These are phyloP conservation scores for Cordyceps cicadae DNA, from an alignment of 2,329 filamentous ascomycete species.

Conservation along the genomic window DNA sequence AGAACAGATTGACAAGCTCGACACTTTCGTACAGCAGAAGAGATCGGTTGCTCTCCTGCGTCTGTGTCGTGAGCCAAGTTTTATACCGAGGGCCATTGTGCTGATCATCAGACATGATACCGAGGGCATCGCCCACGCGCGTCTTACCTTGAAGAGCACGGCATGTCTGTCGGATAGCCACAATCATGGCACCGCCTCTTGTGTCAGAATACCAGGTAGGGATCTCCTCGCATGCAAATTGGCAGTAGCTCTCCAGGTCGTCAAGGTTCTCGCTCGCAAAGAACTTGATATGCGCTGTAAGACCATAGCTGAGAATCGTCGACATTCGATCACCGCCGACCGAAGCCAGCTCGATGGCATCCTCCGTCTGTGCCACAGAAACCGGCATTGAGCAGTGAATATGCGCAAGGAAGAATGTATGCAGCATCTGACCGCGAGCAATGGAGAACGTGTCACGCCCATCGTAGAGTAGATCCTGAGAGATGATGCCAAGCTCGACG, in stretches of 20 bases:
- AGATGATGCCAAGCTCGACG: constrained; percentile 53
- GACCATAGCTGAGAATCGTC: constrained; percentile 62
- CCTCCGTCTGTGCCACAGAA: constrained; percentile 53
- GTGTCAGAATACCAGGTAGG: constrained; percentile 64
- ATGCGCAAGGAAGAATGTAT: constrained; percentile 63
- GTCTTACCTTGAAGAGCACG: constrained; percentile 72
- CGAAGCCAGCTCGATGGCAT: constrained; percentile 57
- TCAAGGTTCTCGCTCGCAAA: constrained; percentile 61
- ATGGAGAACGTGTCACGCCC: constrained; percentile 57
- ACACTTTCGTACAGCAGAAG: constrained; percentile 61
- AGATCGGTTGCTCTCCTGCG: constrained; percentile 53
- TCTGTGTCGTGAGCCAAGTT: constrained; percentile 46
- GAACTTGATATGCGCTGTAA: constrained; percentile 58
- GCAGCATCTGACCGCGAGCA: constrained; percentile 61
- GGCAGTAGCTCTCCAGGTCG: constrained; percentile 63
- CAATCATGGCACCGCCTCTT: constrained; percentile 61
- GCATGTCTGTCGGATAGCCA: constrained; percentile 56
- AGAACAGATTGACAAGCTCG: constrained; percentile 53
- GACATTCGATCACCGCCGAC: constrained; percentile 62
- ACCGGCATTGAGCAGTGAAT: constrained; percentile 54
- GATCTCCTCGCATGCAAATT: constrained; percentile 65
- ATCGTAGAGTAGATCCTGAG: constrained; percentile 55
- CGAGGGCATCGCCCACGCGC: constrained; percentile 35
- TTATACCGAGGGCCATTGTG: constrained; percentile 53
- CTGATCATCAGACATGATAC: constrained; percentile 59